Evolutionary conservation across 768 basidiomycete species (phyloP).

Genomic region (Phaeotremella skinneri): DNA sequence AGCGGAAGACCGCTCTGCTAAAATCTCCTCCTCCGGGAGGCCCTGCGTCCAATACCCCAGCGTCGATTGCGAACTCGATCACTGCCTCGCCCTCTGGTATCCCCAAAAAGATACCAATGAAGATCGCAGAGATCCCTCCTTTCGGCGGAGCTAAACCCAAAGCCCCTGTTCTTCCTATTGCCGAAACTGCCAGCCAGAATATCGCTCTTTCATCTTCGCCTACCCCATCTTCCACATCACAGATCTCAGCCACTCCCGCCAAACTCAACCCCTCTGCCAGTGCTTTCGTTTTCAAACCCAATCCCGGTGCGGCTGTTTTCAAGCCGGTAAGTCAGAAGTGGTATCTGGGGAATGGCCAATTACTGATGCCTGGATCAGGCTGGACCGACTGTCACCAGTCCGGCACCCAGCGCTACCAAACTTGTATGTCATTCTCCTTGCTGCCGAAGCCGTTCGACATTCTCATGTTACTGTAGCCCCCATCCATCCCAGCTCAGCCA

Average conservation of each 20-base stretch:
- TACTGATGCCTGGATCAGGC: conserved; percentile 13
- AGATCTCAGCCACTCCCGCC: conserved; percentile 45
- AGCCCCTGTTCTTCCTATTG: conserved; percentile 22
- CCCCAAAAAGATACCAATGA: conserved; percentile 60
- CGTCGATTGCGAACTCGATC: conserved; percentile 55
- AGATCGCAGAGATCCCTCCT: conserved; percentile 85
- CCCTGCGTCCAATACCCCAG: background rate
- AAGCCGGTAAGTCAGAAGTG: conserved; percentile 58
- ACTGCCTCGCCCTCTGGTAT: conserved; percentile 61
- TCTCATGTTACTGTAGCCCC: background rate
- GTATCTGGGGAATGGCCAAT: background rate
- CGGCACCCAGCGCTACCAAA: conserved; percentile 8
- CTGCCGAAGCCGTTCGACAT: background rate
- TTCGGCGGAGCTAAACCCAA: conserved; percentile 66
- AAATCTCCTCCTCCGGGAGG: conserved; percentile 12
- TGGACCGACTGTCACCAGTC: conserved; percentile 27
- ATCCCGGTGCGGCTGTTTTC: conserved; percentile 72
- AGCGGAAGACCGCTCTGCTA: background rate
- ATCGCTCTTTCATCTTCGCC: conserved; percentile 44
- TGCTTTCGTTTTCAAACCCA: conserved; percentile 75
- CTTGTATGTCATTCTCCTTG: background rate
- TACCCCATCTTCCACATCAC: conserved; percentile 45
- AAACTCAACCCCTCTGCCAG: conserved; percentile 84
- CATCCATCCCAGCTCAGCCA: conserved; percentile 5
- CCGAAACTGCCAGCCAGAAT: conserved; percentile 33